Evolutionary conservation across 345 rosid species (phyloP), one percentile per base, ranked within the genome.

Genomic region (Citrus unshiu): DNA sequence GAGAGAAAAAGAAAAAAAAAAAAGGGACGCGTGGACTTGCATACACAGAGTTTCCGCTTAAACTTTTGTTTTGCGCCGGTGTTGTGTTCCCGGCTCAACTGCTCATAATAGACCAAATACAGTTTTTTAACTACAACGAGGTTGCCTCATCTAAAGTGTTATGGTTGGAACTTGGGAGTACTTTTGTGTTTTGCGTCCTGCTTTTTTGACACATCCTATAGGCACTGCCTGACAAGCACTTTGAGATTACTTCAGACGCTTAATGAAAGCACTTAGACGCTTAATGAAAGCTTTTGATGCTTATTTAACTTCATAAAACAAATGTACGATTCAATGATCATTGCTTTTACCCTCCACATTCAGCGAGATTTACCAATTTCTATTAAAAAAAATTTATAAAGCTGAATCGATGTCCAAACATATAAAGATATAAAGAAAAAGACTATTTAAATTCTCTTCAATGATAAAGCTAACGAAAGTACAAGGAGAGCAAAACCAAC

Each of bases 401-500:
- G 46, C 25, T n/a, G 43, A 65, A 18, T 19, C 19, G 24, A 65
- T 19, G 43, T 9, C 69, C 3, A n/a, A 35, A 22, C 70, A 19
- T 39, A 34, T 18, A n/a, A 39, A 4, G 54, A 68, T 9, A 68
- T 27, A 37, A 51, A n/a, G 24, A 60, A 76, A 77, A 69, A 32
- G 49, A 21, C 60, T 34, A 43, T 60, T 63, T 9, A 68, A 46
- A 27, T 51, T 81, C 78, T 66, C 64, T 66, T 75, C 29, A 68
- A 72, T 34, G 24, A 72, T 37, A 78, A 74, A 59, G 27, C 8
- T 37, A 43, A 68, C 59, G 63, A 54, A 64, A 77, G 27, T 71
- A 79, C 78, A 86, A 29, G 32, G 57, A 65, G n/a, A 76, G 34
- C 67, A 71, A 32, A 27, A 71, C 37, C 56, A 79, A 57, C 72